Evolutionary conservation across 805 yeast genomes (phyloP).

Genomic region (Starmerella ratchasimensis): DNA sequence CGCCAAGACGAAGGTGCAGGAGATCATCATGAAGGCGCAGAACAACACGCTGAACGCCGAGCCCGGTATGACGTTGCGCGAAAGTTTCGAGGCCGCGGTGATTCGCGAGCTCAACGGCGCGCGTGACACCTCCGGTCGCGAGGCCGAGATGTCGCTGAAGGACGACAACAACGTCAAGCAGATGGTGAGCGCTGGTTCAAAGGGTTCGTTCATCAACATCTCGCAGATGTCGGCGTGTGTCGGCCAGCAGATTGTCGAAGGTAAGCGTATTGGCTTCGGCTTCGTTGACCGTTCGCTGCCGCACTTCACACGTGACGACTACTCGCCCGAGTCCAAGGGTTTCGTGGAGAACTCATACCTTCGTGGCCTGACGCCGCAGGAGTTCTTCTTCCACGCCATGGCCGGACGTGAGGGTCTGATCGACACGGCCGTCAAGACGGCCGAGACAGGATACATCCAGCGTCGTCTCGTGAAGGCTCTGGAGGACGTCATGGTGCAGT

Average conservation of each 20-base stretch:
- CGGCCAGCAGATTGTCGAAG: slow-evolving; percentile 98
- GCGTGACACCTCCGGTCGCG: slow-evolving; percentile 97
- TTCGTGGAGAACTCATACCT: slow-evolving; percentile 93
- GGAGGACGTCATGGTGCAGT: slow-evolving; percentile 95
- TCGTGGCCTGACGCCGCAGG: slow-evolving; percentile 97
- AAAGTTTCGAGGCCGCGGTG: slow-evolving; percentile 94
- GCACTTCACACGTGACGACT: slow-evolving; percentile 96
- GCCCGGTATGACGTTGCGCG: slow-evolving; percentile 99
- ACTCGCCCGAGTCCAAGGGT: slow-evolving; percentile 96
- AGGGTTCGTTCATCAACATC: slow-evolving; percentile 96
- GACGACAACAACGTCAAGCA: slow-evolving; percentile 93
- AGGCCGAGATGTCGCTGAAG: slow-evolving; percentile 91
- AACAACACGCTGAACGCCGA: slow-evolving; percentile 78
- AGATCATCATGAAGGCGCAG: slow-evolving; percentile 85
- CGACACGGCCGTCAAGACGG: slow-evolving; percentile 98
- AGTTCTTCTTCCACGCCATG: slow-evolving; percentile 98
- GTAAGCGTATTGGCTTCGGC: slow-evolving; percentile 97
- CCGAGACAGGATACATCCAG: slow-evolving; percentile 97
- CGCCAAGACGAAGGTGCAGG: slow-evolving; percentile 90
- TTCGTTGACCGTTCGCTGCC: slow-evolving; percentile 93
- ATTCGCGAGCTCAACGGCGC: slow-evolving; percentile 92
- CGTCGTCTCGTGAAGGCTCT: slow-evolving; percentile 94
- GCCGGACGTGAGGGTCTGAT: slow-evolving; percentile 99
- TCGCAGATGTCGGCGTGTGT: slow-evolving; percentile 99
- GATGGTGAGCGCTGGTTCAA: slow-evolving; percentile 98